A percentile compares a stretch with the other conserved stretches of the same genome.
These are phyloP conservation scores for Phytophthora tubulina DNA, from an alignment of 352 stramenopile species.

Conservation along the genomic window DNA sequence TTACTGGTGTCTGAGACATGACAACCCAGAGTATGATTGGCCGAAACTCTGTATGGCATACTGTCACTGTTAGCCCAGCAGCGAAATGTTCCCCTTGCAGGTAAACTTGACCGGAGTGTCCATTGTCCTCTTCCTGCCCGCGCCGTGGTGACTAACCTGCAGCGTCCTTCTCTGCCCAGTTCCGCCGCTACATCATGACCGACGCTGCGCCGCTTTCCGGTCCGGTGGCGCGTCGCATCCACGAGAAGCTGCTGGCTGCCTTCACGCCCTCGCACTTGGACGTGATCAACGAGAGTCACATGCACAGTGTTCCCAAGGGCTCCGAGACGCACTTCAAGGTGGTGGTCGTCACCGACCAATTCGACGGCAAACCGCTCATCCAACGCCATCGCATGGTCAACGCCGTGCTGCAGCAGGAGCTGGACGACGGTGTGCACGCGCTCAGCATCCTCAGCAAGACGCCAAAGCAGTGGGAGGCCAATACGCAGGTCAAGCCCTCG, in stretches of 20 bases:
- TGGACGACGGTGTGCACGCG: slow-evolving; percentile 92
- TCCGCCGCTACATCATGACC: slow-evolving; percentile 45
- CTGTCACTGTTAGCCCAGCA: too few relatives aligned
- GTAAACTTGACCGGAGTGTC: not conserved
- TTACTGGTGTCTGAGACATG: too few relatives aligned
- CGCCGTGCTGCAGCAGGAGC: slow-evolving; percentile 84
- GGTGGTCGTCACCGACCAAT: slow-evolving; percentile 92
- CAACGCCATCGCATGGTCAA: slow-evolving; percentile 95
- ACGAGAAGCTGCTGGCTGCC: slow-evolving; percentile 65
- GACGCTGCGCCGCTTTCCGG: slow-evolving; percentile 37
- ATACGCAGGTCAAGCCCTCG: slow-evolving; percentile 61
- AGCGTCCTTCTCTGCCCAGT: not conserved
- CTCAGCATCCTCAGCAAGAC: slow-evolving; percentile 96
- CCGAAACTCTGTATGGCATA: not conserved
- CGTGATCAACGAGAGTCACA: slow-evolving; percentile 95
- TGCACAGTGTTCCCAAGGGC: slow-evolving; percentile 95
- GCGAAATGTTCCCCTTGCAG: too few relatives aligned
- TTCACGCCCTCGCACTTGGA: slow-evolving; percentile 81
- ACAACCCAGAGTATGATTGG: not conserved
- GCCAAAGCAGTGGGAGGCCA: slow-evolving; percentile 90
- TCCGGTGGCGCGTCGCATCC: slow-evolving; percentile 70
- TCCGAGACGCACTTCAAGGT: slow-evolving; percentile 98
- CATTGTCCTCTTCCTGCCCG: not conserved
- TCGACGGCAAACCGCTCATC: slow-evolving; percentile 89
- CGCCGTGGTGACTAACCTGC: not conserved